phyloP scores from a whole-genome alignment of 108 stramenopile species.

The Skeletonema menzelii region DNA sequence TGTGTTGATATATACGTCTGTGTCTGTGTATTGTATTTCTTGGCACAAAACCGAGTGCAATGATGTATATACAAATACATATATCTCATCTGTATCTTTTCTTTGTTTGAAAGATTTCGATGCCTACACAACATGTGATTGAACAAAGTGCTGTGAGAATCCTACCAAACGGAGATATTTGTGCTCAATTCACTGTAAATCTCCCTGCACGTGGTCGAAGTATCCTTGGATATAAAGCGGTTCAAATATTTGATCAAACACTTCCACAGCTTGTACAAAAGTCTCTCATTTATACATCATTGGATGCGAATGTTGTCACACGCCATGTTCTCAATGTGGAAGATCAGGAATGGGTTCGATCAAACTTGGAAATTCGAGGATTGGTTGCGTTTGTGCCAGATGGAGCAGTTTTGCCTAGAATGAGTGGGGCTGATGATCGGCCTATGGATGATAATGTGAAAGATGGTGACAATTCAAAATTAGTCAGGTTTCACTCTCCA shows the following conservation, averaged over 20 bases:
- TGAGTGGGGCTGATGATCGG: constrained; percentile 82
- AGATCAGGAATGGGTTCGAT: constrained; percentile 85
- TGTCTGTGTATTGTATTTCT: not conserved
- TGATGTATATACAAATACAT: not conserved
- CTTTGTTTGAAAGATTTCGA: constrained; percentile 52
- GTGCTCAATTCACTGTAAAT: constrained; percentile 89
- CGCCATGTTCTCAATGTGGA: constrained; percentile 82
- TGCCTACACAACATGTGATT: constrained; percentile 88
- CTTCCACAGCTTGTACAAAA: constrained; percentile 71
- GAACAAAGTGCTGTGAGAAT: constrained; percentile 85
- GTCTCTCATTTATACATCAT: constrained; percentile 52
- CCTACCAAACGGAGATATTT: constrained; percentile 59
- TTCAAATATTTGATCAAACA: constrained; percentile 68
- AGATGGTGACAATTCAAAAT: constrained; percentile 12
- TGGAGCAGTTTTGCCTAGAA: constrained; percentile 88
- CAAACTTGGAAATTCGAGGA: constrained; percentile 58
- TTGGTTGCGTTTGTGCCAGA: constrained; percentile 90
- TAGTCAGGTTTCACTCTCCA: constrained; percentile 72
- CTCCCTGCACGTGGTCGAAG: constrained; percentile 91
- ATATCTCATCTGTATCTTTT: not conserved
- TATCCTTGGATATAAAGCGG: constrained; percentile 84
- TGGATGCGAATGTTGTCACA: constrained; percentile 51
- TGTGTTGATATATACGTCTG: not conserved
- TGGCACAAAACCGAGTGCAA: not conserved
- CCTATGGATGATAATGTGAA: constrained; percentile 69